These are phyloP conservation scores for Miscanthus sacchariflorus DNA, from an alignment of 202 grass and related monocot genomes.

Conservation along the genomic window DNA sequence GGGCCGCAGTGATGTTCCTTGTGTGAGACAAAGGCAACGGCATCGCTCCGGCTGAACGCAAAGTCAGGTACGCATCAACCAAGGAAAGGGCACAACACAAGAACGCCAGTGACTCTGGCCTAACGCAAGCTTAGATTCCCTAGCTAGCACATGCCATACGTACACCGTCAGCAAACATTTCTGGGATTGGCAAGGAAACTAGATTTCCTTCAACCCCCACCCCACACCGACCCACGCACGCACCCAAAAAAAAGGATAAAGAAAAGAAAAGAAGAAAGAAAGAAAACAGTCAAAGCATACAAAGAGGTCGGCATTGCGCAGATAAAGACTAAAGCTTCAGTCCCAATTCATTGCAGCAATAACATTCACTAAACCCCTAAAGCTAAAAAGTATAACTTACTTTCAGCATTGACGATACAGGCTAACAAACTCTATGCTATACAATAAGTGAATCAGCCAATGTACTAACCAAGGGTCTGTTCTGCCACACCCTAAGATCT, in stretches of 20 bases:
- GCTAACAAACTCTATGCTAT: slow-evolving; percentile 38
- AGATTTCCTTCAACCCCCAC: neutral
- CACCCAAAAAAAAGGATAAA: too few relatives aligned
- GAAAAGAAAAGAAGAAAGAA: too few relatives aligned
- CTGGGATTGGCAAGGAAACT: neutral
- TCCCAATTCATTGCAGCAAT: neutral
- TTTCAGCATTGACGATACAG: slow-evolving; percentile 9
- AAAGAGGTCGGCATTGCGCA: neutral
- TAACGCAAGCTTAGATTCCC: slow-evolving; percentile 45
- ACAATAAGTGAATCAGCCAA: slow-evolving; percentile 15
- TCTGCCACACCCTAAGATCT: slow-evolving; percentile 13
- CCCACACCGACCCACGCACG: too few relatives aligned
- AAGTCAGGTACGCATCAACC: slow-evolving; percentile 44
- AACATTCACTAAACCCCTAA: neutral
- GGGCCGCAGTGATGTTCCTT: slow-evolving; percentile 32
- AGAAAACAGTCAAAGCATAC: neutral
- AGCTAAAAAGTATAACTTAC: slow-evolving; percentile 12
- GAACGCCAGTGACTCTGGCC: neutral
- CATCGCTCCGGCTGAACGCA: slow-evolving; percentile 48
- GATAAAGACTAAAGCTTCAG: neutral
- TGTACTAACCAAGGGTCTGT: neutral
- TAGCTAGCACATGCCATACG: slow-evolving; percentile 16
- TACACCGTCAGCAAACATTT: slow-evolving; percentile 32
- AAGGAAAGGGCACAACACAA: slow-evolving; percentile 44
- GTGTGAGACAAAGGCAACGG: slow-evolving; percentile 49